A percentile compares a stretch with the other conserved stretches of the same genome.
phyloP scores from a whole-genome alignment of 305 asterid species.

The Solanum hybrid region DNA sequence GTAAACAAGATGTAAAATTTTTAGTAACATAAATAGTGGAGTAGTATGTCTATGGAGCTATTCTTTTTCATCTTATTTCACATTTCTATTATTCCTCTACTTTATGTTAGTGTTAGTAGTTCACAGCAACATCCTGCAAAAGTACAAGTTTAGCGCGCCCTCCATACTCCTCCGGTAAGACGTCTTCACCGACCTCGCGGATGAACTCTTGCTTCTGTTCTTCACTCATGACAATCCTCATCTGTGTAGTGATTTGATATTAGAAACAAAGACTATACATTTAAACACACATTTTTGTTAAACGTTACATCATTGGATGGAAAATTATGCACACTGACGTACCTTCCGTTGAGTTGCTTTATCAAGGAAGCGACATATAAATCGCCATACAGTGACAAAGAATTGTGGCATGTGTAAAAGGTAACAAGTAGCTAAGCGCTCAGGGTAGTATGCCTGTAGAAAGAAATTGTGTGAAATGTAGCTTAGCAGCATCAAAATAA shows the following conservation, averaged over 20 bases:
- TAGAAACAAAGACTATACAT: neutral
- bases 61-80: neutral
- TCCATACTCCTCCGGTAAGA: constrained; percentile 57
- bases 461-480: neutral
- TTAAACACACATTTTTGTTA: neutral
- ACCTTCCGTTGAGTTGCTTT: constrained; percentile 73
- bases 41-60: neutral
- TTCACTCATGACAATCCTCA: constrained; percentile 49
- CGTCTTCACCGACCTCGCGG: constrained; percentile 48
- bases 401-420: constrained; percentile 30
- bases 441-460: constrained; percentile 68
- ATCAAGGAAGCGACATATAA: constrained; percentile 60
- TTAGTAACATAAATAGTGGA: neutral
- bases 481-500: neutral
- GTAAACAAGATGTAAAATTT: no score
- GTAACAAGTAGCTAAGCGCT: constrained; percentile 52
- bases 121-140: constrained; percentile 37
- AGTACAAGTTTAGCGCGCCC: constrained; percentile 41
- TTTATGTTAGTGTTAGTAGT: constrained; percentile 2
- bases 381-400: constrained; percentile 47
- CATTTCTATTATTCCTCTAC: neutral
- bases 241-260: constrained; percentile 18
- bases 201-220: constrained; percentile 36
- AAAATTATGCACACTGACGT: neutral
- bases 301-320: neutral